phyloP scores from a whole-genome alignment of 306 rosid species.

The Herpetospermum pedunculosum region DNA sequence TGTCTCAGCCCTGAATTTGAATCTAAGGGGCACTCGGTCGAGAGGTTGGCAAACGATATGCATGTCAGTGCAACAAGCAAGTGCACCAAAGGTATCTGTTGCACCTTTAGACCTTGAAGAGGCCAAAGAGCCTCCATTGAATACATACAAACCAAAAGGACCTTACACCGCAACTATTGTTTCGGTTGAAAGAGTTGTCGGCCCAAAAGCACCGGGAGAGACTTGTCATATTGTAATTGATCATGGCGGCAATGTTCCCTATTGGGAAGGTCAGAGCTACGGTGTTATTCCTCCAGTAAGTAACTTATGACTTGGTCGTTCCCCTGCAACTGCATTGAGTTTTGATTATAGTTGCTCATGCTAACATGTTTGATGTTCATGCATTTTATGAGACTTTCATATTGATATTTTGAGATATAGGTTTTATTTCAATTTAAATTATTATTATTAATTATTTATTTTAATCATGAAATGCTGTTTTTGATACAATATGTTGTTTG shows the following conservation, averaged over 20 bases:
- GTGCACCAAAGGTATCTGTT: constrained; percentile 51
- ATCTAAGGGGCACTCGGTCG: constrained; percentile 21
- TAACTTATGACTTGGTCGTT: neutral
- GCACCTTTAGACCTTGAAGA: constrained; percentile 68
- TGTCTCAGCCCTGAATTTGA: constrained; percentile 32
- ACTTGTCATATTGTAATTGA: constrained; percentile 93
- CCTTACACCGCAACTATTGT: constrained; percentile 90
- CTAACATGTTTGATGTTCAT: neutral
- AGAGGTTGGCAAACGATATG: constrained; percentile 39
- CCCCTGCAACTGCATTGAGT: neutral
- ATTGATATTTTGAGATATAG: neutral
- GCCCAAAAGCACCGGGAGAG: constrained; percentile 95
- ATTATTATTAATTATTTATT: no score
- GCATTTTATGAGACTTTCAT: neutral
- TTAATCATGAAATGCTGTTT: neutral
- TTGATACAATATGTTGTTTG: neutral
- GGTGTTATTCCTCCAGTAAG: constrained; percentile 96
- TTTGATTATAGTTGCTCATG: neutral
- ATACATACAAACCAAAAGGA: constrained; percentile 61
- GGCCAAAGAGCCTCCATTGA: constrained; percentile 69
- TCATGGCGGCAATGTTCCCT: constrained; percentile 90
- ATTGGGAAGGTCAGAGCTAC: constrained; percentile 99
- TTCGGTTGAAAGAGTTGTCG: constrained; percentile 91
- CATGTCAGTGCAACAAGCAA: constrained; percentile 90
- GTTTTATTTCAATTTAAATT: no score